phyloP scores from a whole-genome alignment of 805 yeast genomes.

The Cyberlindnera saturnus region DNA sequence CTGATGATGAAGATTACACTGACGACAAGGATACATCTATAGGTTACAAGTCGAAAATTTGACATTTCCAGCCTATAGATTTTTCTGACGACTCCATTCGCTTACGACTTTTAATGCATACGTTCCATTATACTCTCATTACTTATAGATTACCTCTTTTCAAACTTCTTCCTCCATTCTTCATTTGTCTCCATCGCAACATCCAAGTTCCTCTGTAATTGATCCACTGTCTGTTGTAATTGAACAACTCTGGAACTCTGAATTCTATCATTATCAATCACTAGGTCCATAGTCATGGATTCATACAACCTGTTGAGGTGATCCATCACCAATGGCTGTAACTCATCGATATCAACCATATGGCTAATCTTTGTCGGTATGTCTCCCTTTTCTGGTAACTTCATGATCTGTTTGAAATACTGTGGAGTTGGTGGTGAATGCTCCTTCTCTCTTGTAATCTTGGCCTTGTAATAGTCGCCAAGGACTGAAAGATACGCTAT shows the following conservation, averaged over 20 bases:
- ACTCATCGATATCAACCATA: conserved; percentile 4
- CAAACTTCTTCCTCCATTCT: conserved; percentile 21
- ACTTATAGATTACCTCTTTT: background rate
- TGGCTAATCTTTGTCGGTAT: too few species aligned
- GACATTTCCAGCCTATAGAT: too few species aligned
- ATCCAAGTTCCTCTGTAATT: conserved; percentile 13
- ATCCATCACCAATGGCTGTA: conserved; percentile 4
- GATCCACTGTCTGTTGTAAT: conserved; percentile 12
- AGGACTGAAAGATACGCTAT: conserved; percentile 5
- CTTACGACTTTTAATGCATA: too few species aligned
- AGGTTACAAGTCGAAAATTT: too few species aligned
- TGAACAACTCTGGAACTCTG: conserved; percentile 2
- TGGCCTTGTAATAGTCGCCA: conserved; percentile 1
- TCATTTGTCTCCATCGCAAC: conserved; percentile 22
- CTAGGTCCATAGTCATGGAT: conserved; percentile 5
- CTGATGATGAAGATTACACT: background rate
- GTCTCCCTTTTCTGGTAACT: background rate
- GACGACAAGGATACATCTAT: background rate
- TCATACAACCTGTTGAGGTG: conserved; percentile 15
- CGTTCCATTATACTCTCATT: too few species aligned
- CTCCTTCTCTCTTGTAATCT: background rate
- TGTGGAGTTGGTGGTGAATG: conserved; percentile 15
- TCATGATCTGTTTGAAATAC: conserved; percentile 8
- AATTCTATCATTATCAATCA: background rate
- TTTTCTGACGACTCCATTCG: too few species aligned